Base-by-base conservation (phyloP, 352 stramenopile species). In the Halophytophthora batemanensis region DNA sequence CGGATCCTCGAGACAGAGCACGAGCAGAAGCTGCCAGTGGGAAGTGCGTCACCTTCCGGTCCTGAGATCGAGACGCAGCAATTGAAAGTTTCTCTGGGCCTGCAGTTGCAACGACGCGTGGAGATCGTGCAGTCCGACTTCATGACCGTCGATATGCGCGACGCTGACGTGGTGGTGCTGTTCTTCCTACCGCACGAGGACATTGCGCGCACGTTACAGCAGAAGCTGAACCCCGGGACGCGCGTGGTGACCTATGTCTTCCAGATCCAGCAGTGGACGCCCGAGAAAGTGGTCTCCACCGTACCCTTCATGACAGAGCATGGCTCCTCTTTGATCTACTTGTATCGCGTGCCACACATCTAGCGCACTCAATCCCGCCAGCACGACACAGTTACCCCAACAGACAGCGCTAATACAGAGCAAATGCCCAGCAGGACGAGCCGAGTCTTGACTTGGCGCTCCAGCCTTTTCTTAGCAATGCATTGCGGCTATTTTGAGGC, bases 231-330 rank as follows among this genome's bases (percentile, higher is more conserved):
- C 1, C 41, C 69, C 0, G 78, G 74, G 3, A 73, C 70, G 22
- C 62, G 75, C 8, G 66, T 87, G 17, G 47, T 87, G 46, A 89
- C 78, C 2, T 87, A 89, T 53, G 78, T 87, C 14, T 89, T 87
- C 46, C 59, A 69, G 55, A 89, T 89, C 55, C 43, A 33, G 28
- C 61, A 82, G 50, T 88, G 77, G 77, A 56, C 52, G 2, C 68
- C 70, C 5, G 56, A 81, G 38, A 61, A 57, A 0, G 56, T 77
- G 14, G 44, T 64, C 12, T 33, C 46, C 21, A 85, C 72, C 0
- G 77, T 86, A 11, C 71, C 77, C 2, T 88, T 88, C 61, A 80
- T 85, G 71, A 86, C 74, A 44, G 50, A 61, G 19, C 69, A 69
- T 34, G 74, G 74, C 3, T 47, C 55, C 17, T 88, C 77, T 11